Evolutionary conservation across 2,329 filamentous ascomycete species (phyloP).

Genomic region (Verticillium isaacii): DNA sequence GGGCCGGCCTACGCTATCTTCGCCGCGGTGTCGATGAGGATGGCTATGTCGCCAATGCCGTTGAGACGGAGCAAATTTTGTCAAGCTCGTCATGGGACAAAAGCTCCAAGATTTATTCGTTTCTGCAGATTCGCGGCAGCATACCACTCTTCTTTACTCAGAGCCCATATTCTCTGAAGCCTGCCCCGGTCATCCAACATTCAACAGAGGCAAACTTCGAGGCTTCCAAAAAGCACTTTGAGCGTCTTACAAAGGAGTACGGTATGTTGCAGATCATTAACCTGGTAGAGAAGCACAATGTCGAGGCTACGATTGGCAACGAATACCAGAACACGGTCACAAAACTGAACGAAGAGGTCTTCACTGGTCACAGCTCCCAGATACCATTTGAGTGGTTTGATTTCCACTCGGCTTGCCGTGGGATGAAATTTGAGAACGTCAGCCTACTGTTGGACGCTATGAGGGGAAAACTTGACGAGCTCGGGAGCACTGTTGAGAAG

Average conservation of each 20-base stretch:
- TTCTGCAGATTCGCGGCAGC: slow-evolving; percentile 82
- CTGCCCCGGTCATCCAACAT: slow-evolving; percentile 75
- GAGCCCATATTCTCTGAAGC: slow-evolving; percentile 88
- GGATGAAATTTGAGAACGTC: slow-evolving; percentile 98
- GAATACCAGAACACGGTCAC: slow-evolving; percentile 68
- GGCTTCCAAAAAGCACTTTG: slow-evolving; percentile 78
- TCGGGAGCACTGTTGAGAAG: slow-evolving; percentile 64
- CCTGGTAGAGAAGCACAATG: slow-evolving; percentile 82
- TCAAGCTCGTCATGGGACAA: slow-evolving; percentile 64
- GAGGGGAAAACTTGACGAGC: slow-evolving; percentile 59
- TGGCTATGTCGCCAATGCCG: slow-evolving; percentile 81
- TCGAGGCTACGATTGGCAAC: slow-evolving; percentile 74
- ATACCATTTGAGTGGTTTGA: slow-evolving; percentile 93
- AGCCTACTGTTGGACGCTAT: slow-evolving; percentile 70
- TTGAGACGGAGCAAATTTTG: slow-evolving; percentile 93
- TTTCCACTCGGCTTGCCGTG: slow-evolving; percentile 86
- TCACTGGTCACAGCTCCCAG: slow-evolving; percentile 32
- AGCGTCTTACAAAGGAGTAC: slow-evolving; percentile 63
- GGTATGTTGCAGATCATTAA: slow-evolving; percentile 75
- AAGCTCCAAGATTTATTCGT: slow-evolving; percentile 66
- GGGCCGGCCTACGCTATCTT: slow-evolving; percentile 85
- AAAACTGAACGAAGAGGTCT: slow-evolving; percentile 58
- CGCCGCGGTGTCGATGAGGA: slow-evolving; percentile 87
- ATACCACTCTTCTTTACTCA: slow-evolving; percentile 96
- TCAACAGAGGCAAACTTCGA: slow-evolving; percentile 72